Evolutionary conservation across 1,284 basidiomycete species (phyloP), one percentile per base, ranked within the genome.

Genomic region (Ganoderma lucidum): DNA sequence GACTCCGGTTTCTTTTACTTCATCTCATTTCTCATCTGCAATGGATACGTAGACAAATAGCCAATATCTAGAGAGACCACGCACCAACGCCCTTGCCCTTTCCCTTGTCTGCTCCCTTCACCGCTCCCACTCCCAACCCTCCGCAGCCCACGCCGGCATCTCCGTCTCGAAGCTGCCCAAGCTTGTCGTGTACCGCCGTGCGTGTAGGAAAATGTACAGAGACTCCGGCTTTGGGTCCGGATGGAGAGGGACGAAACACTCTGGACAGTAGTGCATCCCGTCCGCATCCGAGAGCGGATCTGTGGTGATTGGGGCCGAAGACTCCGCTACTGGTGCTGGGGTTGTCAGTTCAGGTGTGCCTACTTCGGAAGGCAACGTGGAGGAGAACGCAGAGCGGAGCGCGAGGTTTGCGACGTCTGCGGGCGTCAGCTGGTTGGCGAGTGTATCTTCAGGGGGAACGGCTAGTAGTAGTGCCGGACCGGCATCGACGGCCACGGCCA

Each of bases 201-300:
- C 96, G 78, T 98, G 96, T 75, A 98, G 83, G 83, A 96, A 98
- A 73, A 98, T 98, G 80, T 96, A 98, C 68, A 98, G 82, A 70
- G 90, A 90, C 79, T 96, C 94, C 2, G 96, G 95, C 76, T 90
- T 90, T 0, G 96, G 96, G 80, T 98, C 96, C 9, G 95, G 94
- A 65, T 96, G 90, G 10, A 98, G 81, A 17, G 96, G 96, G 39
- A 97, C 84, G 80, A 93, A 97, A 78, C 96, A 98, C 77, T 95
- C 93, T 0, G 87, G 83, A 78, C 96, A 98, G 78, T 93, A 95
- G 28, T 86, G 77, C 66, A 81, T 73, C 10, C 76, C 76, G 32
- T 61, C 64, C 19, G 60, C 60, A 45, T 62, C 64, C 4, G 71
- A 35, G 32, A 66, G 63, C 3, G 67, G 55, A 2, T 70, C 69